Conservation (phyloP, 352 stramenopile species). For the Phytophthora colocasiae region DNA sequence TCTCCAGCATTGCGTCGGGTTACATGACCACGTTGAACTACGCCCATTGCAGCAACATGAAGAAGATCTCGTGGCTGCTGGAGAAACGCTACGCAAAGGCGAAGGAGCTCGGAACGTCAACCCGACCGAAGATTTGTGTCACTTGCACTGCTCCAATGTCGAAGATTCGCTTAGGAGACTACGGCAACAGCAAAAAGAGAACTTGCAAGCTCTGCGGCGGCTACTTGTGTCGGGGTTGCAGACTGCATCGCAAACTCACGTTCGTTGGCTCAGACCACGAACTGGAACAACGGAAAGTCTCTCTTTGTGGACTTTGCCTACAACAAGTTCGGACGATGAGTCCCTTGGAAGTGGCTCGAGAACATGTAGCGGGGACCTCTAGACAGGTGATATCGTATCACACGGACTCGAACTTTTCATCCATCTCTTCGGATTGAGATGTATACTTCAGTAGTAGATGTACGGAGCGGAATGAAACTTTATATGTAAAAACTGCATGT, state of each 20-base stretch:
- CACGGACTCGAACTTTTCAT: conserved; percentile 1
- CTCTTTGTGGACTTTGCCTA: conserved; percentile 39
- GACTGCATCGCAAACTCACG: conserved; percentile 44
- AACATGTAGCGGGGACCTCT: conserved; percentile 14
- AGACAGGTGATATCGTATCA: conserved; percentile 9
- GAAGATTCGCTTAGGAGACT: conserved; percentile 28
- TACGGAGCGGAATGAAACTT: no score
- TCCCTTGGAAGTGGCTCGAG: conserved; percentile 28
- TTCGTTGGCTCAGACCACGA: conserved; percentile 35
- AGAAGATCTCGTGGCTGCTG: conserved; percentile 44
- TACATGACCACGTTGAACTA: conserved; percentile 42
- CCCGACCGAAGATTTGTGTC: conserved; percentile 29
- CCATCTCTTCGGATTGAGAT: conserved; percentile 3
- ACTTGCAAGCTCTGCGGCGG: conserved; percentile 47
- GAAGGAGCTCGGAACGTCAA: conserved; percentile 24
- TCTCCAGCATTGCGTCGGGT: conserved; percentile 28
- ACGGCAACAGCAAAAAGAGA: conserved; percentile 24
- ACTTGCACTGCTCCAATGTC: conserved; percentile 36
- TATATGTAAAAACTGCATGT: no score
- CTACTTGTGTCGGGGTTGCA: conserved; percentile 46
- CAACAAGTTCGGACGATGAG: conserved; percentile 35
- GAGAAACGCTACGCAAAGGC: conserved; percentile 28
- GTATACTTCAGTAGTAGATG: no score
- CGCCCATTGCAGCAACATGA: conserved; percentile 47
- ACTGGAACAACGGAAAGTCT: conserved; percentile 40